phyloP scores from a whole-genome alignment of 2,329 filamentous ascomycete species.

The Penicillium sp. region DNA sequence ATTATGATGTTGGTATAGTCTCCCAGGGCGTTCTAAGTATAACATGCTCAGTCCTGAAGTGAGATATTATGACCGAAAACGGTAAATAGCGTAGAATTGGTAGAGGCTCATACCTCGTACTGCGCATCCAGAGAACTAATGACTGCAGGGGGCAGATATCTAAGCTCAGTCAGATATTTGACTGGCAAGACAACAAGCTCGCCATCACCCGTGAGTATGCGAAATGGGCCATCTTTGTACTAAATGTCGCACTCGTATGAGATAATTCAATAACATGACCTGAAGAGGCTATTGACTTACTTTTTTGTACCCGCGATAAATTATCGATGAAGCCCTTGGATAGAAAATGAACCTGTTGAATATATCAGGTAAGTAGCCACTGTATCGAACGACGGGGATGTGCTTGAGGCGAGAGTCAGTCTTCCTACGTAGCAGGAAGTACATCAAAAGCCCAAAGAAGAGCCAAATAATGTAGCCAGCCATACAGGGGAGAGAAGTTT shows the following conservation, averaged over 20 bases:
- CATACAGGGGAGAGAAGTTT: slow-evolving; percentile 2
- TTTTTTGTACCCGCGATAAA: slow-evolving; percentile 28
- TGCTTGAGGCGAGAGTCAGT: slow-evolving; percentile 10
- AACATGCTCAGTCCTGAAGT: neutral
- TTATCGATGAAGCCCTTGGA: slow-evolving; percentile 21
- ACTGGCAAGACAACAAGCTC: slow-evolving; percentile 30
- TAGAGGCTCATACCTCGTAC: slow-evolving; percentile 20
- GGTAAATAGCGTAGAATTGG: too few relatives aligned
- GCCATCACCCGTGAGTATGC: slow-evolving; percentile 30
- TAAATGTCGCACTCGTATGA: slow-evolving; percentile 8
- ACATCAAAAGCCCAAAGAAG: slow-evolving; percentile 10
- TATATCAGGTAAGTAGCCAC: slow-evolving; percentile 21
- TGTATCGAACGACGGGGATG: slow-evolving; percentile 25
- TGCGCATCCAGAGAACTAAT: slow-evolving; percentile 31
- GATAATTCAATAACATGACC: too few relatives aligned
- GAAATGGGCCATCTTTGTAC: slow-evolving; percentile 29
- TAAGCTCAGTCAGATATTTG: slow-evolving; percentile 28
- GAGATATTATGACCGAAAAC: neutral
- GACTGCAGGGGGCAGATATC: slow-evolving; percentile 13
- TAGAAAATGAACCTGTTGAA: slow-evolving; percentile 30
- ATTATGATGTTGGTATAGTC: slow-evolving; percentile 29
- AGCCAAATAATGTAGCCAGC: slow-evolving; percentile 4
- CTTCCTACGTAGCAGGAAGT: slow-evolving; percentile 10
- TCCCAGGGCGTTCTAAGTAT: slow-evolving; percentile 27
- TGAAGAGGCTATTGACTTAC: slow-evolving; percentile 3